Evolutionary conservation across 352 stramenopile genomes (phyloP).

Genomic region (Phytopythium kandeliae): DNA sequence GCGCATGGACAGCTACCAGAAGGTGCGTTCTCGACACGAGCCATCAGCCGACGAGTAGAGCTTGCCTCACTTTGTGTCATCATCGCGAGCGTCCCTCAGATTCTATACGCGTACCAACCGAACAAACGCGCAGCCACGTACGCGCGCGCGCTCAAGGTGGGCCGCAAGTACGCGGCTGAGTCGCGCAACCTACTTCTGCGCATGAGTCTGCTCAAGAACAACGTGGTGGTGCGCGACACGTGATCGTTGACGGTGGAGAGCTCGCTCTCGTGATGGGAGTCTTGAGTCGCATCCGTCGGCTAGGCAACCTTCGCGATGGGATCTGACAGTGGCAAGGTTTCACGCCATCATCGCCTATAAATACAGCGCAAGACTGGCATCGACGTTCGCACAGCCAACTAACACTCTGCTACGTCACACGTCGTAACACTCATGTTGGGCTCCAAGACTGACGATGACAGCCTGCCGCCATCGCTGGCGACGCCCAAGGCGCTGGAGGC

Average conservation of each 20-base stretch:
- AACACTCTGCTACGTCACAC: background rate
- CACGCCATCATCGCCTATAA: background rate
- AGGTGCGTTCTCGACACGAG: slow-evolving; percentile 27
- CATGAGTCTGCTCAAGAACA: slow-evolving; percentile 86
- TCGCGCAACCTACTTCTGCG: slow-evolving; percentile 77
- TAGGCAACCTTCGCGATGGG: background rate
- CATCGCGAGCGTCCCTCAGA: no score
- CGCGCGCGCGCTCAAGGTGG: slow-evolving; percentile 74
- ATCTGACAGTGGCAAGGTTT: background rate
- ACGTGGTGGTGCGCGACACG: slow-evolving; percentile 70
- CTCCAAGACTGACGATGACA: background rate
- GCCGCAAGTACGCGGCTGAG: slow-evolving; percentile 74
- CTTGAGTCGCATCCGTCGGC: no score
- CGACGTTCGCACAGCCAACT: no score
- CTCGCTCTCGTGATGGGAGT: no score
- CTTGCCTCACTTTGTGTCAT: no score
- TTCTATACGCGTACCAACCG: slow-evolving; percentile 74
- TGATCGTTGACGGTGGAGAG: slow-evolving; percentile 13
- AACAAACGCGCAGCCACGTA: slow-evolving; percentile 78
- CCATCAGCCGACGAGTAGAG: no score
- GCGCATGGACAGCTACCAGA: slow-evolving; percentile 86
- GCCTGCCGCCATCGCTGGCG: background rate
- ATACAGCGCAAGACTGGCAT: background rate
- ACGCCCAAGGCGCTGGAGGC: slow-evolving; percentile 25
- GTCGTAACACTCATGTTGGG: slow-evolving; percentile 1